These are phyloP conservation scores for Sphenostylis stenocarpa DNA, from an alignment of 306 rosid genomes.

Conservation along the genomic window DNA sequence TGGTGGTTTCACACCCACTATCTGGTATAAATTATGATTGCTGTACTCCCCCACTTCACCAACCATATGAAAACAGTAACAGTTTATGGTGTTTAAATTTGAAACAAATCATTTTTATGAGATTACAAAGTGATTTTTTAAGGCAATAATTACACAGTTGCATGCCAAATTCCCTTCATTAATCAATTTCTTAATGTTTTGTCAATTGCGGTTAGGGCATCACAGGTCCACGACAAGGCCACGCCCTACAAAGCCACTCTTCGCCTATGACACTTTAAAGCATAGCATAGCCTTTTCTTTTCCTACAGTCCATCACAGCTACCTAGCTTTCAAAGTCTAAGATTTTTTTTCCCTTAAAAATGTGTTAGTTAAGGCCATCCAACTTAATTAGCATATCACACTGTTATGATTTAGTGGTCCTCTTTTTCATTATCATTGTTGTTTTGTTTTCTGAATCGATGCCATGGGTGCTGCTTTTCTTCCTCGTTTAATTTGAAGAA, in stretches of 20 bases:
- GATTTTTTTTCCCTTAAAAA: conserved; percentile 23
- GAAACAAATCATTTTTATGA: conserved; percentile 41
- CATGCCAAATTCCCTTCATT: conserved; percentile 39
- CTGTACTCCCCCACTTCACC: conserved; percentile 56
- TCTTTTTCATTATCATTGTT: conserved; percentile 35
- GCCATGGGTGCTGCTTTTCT: conserved; percentile 27
- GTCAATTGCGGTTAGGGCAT: conserved; percentile 36
- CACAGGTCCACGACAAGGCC: conserved; percentile 40
- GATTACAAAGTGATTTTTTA: conserved; percentile 30
- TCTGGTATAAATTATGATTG: conserved; percentile 46
- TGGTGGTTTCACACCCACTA: conserved; percentile 63
- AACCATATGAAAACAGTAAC: conserved; percentile 36
- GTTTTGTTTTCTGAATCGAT: conserved; percentile 26
- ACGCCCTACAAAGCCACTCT: conserved; percentile 55
- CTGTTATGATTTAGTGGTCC: conserved; percentile 85
- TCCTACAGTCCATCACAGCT: conserved; percentile 52
- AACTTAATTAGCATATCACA: conserved; percentile 67
- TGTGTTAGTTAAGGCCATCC: conserved; percentile 47
- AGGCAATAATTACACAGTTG: conserved; percentile 41
- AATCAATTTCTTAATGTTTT: conserved; percentile 31
- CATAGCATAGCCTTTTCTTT: conserved; percentile 77
- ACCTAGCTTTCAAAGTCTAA: conserved; percentile 40
- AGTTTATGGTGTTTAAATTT: conserved; percentile 27
- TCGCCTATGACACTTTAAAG: conserved; percentile 48
- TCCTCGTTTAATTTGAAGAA: conserved; percentile 32